Base-by-base conservation (phyloP, 371 early-diverging fungal species). In the Mortierella sp. region DNA sequence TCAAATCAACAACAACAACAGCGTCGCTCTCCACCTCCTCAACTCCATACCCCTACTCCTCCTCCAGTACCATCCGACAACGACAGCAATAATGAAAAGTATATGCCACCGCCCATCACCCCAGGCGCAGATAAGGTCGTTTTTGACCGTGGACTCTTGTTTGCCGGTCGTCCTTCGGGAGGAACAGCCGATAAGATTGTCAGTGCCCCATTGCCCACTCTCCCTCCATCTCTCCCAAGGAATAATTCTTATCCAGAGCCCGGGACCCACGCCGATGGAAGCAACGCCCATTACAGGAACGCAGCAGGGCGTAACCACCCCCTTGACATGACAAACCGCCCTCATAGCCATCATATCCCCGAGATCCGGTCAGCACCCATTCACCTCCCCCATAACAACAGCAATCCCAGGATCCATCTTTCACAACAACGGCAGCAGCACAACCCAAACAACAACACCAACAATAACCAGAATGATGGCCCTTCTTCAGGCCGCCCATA, bases 281-380 rank as follows among this genome's bases (percentile, higher is more conserved):
- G 57, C 24, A 55, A 57, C 57, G 19, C 26, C 44, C 31, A 65
- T 52, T 42, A 68, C 45, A 48, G 50, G 24, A 54, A 50, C 38
- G 52, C 52, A 52, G 5, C 73, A 68, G 48, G 63, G 7, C 34
- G 7, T 7, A 31, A n/a, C 68, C 68, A 47, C 68, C 57, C 28
- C 0, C 21, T 68, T 10, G 42, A 42, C 4, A 34, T 21, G 63
- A 8, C 34, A 4, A 68, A 42, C 24, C 68, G 68, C 34, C 68
- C 68, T 19, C 68, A 68, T 34, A 68, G 68, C 24, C 68, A 68
- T 42, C 68, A 68, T 68, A 24, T 42, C 21, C 68, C 68, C 44
- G 75, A 82, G 47, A 45, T 74, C 13, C 75, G 74, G 24, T 78
- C 82, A 28, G 72, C 75, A 0, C 82, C 82, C 8, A 78, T 78